Base-by-base conservation (phyloP, 768 basidiomycete genomes). In the Boletus sensibilis region DNA sequence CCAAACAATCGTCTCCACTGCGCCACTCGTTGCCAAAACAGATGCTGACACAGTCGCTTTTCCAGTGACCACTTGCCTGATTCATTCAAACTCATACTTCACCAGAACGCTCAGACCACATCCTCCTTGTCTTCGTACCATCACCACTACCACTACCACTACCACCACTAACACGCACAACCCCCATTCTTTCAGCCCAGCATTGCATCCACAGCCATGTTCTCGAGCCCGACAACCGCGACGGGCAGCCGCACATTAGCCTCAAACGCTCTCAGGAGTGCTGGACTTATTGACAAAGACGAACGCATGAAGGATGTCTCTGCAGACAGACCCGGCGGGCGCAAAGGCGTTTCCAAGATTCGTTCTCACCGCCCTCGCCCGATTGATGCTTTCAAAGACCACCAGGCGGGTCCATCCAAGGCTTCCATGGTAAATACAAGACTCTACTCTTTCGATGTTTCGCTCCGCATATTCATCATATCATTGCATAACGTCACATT, bases 261-360 rank as follows among this genome's bases (percentile, higher is more conserved):
- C 21, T 61, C 79, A 55, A 86, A 73, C 55, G 85, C 87, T 31
- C 75, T 91, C 25, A 84, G 85, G 56, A 82, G 73, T 37, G 88
- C 87, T 3, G 90, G 89, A 40, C 83, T 91, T 67, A 86, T 90
- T 58, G 88, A 90, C 78, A 77, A 82, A 54, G 90, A 92, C 70
- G 76, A 84, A 55, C 80, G 76, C 62, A 91, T 92, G 90, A 82
- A 84, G 58, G 89, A 92, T 65, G 74, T 77, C 42, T 77, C 81
- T 10, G 82, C 84, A 18, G 69, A 73, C 74, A 87, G 78, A 62
- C 87, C 86, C 6, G 87, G 87, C 48, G 88, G 88, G 23, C 81
- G 88, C 66, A 92, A 91, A 70, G 82, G 82, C 43, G 63, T 78
- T n/a, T 75, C 78, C 16, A 89, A 87, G 75, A 72, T 79, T 60